These are phyloP conservation scores for Stentor coeruleus DNA, from an alignment of 73 alveolate genomes.

Conservation along the genomic window DNA sequence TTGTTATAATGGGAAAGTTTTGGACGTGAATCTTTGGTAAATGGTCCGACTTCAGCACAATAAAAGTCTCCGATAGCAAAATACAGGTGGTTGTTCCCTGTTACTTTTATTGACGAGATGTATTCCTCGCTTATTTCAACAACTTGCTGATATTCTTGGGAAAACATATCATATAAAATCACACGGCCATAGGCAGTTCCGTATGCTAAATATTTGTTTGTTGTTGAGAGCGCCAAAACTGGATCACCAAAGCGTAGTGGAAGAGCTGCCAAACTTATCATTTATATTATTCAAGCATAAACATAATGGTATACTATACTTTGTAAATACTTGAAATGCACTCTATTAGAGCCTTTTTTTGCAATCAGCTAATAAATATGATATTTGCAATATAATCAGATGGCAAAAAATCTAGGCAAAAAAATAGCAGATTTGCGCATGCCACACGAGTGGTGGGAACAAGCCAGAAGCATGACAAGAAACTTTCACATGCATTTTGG, in stretches of 20 bases:
- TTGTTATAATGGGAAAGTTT: too few species aligned
- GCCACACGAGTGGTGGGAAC: slow-evolving; percentile 71
- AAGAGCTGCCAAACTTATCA: not conserved
- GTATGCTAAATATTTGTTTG: not conserved
- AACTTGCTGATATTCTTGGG: not conserved
- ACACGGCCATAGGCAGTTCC: not conserved
- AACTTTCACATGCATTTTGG: slow-evolving; percentile 59
- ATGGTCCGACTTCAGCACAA: not conserved
- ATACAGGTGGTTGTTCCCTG: not conserved
- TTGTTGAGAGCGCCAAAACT: not conserved
- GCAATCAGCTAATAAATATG: too few species aligned
- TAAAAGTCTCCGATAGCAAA: not conserved
- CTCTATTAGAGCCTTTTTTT: too few species aligned
- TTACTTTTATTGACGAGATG: not conserved
- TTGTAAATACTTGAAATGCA: too few species aligned
- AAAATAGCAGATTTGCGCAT: slow-evolving; percentile 42
- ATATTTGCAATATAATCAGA: too few species aligned
- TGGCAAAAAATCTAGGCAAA: not conserved
- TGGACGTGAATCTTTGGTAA: not conserved
- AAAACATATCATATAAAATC: not conserved
- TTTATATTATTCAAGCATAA: not conserved
- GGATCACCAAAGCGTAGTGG: slow-evolving; percentile 1
- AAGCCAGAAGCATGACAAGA: slow-evolving; percentile 58
- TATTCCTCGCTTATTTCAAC: not conserved
- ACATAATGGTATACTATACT: too few species aligned